These are phyloP conservation scores for Amanita pseudoporphyria DNA, from an alignment of 768 basidiomycete genomes.

Conservation along the genomic window DNA sequence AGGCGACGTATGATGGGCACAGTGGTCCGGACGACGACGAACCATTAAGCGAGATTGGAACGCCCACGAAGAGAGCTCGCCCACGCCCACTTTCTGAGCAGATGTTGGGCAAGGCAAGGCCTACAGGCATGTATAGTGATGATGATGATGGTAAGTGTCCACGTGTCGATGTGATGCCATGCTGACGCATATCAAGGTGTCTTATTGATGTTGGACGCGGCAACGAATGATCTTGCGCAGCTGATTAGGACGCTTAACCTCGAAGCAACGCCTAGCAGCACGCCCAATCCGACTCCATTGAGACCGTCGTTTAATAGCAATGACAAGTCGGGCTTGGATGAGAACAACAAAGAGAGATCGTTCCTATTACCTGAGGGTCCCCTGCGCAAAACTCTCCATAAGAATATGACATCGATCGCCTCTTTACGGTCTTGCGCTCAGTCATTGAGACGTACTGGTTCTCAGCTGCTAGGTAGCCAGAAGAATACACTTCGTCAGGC, in stretches of 20 bases:
- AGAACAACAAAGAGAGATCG: slow-evolving; percentile 19
- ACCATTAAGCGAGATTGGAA: slow-evolving; percentile 17
- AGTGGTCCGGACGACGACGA: slow-evolving; percentile 17
- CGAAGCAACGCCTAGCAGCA: slow-evolving; percentile 60
- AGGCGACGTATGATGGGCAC: slow-evolving; percentile 46
- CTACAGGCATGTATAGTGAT: slow-evolving; percentile 40
- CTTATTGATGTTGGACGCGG: slow-evolving; percentile 65
- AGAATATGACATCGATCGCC: slow-evolving; percentile 27
- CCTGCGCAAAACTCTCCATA: slow-evolving; percentile 25
- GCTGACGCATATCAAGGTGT: slow-evolving; percentile 28
- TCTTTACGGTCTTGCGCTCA: slow-evolving; percentile 44
- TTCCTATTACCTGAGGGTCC: slow-evolving; percentile 25
- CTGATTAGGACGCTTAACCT: slow-evolving; percentile 77
- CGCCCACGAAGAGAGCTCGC: slow-evolving; percentile 38
- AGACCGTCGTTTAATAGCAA: slow-evolving; percentile 23
- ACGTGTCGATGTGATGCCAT: not conserved
- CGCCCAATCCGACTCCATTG: slow-evolving; percentile 37
- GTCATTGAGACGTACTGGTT: slow-evolving; percentile 14
- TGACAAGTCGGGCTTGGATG: slow-evolving; percentile 8
- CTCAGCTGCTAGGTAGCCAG: slow-evolving; percentile 3
- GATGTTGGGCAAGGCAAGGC: slow-evolving; percentile 36
- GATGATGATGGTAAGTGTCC: slow-evolving; percentile 40
- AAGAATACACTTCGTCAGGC: slow-evolving; percentile 2
- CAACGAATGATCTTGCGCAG: slow-evolving; percentile 70
- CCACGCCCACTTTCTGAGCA: slow-evolving; percentile 60